These are phyloP conservation scores for Coemansia sp. DNA, from an alignment of 192 early-diverging fungal genomes.

Conservation along the genomic window DNA sequence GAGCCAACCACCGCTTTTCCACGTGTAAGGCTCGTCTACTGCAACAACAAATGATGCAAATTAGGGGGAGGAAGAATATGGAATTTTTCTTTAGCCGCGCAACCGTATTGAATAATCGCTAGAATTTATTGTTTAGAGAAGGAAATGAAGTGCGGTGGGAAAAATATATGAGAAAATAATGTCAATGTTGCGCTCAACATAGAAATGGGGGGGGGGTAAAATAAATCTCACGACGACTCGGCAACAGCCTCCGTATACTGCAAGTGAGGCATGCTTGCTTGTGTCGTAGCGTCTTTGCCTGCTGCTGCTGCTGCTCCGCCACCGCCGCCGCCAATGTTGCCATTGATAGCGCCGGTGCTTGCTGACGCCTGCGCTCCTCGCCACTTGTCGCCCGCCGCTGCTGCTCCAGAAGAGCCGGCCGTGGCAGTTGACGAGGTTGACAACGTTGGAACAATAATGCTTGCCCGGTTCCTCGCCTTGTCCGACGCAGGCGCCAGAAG, in stretches of 20 bases:
- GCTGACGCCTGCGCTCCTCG: constrained; percentile 17
- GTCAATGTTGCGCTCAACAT: background rate
- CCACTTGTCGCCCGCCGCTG: constrained; percentile 8
- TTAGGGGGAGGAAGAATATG: too few relatives aligned
- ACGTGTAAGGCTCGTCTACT: too few relatives aligned
- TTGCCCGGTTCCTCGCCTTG: constrained; percentile 46
- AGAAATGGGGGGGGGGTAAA: too few relatives aligned
- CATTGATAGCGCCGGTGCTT: constrained; percentile 5
- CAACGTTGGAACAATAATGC: constrained; percentile 31
- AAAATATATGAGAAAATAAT: background rate
- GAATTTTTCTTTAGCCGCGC: too few relatives aligned
- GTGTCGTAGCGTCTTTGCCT: background rate
- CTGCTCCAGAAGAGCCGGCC: constrained; percentile 1
- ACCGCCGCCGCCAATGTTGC: background rate
- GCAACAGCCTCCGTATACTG: background rate
- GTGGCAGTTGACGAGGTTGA: constrained; percentile 17
- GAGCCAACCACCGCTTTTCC: too few relatives aligned
- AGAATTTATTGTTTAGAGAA: background rate
- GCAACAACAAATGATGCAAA: too few relatives aligned
- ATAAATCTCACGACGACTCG: background rate
- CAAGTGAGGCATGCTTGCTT: background rate
- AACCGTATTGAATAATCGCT: too few relatives aligned
- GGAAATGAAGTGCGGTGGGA: background rate
- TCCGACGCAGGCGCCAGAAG: constrained; percentile 51
- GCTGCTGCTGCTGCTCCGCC: background rate